Evolutionary conservation across 1,284 basidiomycete species (phyloP).

Genomic region (Chondrostereum purpureum): DNA sequence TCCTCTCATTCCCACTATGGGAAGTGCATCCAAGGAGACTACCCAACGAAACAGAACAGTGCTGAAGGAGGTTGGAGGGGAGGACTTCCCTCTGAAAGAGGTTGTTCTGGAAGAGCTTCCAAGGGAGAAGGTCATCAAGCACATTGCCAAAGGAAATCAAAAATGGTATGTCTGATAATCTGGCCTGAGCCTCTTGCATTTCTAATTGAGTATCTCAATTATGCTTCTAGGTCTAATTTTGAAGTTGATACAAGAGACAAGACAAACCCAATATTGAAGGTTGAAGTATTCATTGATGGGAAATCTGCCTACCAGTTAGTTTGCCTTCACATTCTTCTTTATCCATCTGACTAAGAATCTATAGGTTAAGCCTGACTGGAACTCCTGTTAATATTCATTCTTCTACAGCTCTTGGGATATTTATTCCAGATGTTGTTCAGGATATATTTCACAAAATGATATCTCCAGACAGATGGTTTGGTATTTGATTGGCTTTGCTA

Average conservation of each 20-base stretch:
- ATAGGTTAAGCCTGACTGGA: constrained; percentile 42
- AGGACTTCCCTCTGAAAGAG: constrained; percentile 14
- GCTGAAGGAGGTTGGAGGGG: too few relatives aligned
- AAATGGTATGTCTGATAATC: constrained; percentile 45
- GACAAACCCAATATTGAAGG: constrained; percentile 44
- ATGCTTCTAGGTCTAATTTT: constrained; percentile 55
- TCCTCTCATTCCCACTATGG: constrained; percentile 44
- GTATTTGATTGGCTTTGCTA: too few relatives aligned
- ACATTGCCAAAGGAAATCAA: constrained; percentile 53
- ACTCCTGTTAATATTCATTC: constrained; percentile 38
- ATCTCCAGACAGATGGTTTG: constrained; percentile 49
- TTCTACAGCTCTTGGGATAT: constrained; percentile 40
- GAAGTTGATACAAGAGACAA: constrained; percentile 67
- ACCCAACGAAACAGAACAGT: too few relatives aligned
- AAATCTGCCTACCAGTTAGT: constrained; percentile 51
- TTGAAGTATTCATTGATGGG: constrained; percentile 65
- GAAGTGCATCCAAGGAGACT: constrained; percentile 19
- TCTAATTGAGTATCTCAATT: not conserved
- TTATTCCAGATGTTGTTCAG: constrained; percentile 45
- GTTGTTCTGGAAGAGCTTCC: constrained; percentile 36
- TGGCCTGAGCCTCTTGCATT: not conserved
- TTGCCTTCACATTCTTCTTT: not conserved
- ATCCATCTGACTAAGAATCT: not conserved
- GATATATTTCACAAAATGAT: constrained; percentile 48
- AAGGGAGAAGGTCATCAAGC: constrained; percentile 61